These are phyloP conservation scores for Sordariomycetes sp. DNA, from an alignment of 2,329 filamentous ascomycete species.

Conservation along the genomic window DNA sequence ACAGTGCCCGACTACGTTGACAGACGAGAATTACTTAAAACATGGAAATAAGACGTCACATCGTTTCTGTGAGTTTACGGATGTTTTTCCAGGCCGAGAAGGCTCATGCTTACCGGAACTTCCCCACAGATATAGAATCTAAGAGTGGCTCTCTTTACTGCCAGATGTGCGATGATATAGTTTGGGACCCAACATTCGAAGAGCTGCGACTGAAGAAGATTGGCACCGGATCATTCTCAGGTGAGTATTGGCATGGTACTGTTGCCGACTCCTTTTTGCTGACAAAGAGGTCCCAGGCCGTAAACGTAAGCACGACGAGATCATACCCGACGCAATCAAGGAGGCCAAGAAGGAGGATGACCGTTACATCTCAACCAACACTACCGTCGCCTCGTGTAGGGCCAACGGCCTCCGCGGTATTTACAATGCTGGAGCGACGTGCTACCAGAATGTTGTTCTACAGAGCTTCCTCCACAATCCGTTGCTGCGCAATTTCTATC, in stretches of 20 bases:
- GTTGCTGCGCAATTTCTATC: constrained; percentile 81
- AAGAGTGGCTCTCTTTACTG: constrained; percentile 67
- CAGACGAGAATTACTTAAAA: constrained; percentile 53
- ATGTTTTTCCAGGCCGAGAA: not conserved
- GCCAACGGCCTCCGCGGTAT: constrained; percentile 84
- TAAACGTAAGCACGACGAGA: constrained; percentile 69
- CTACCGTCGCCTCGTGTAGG: constrained; percentile 69
- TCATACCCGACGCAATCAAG: constrained; percentile 52
- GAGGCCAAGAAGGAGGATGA: constrained; percentile 63
- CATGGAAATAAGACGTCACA: constrained; percentile 64
- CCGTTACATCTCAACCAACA: constrained; percentile 68
- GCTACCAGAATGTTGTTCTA: constrained; percentile 94
- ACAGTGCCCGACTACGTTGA: constrained; percentile 62
- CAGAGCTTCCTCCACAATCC: constrained; percentile 93
- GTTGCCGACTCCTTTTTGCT: constrained; percentile 1
- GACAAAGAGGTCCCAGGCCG: constrained; percentile 33
- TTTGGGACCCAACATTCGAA: constrained; percentile 75
- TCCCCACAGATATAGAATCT: constrained; percentile 62
- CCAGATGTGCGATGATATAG: constrained; percentile 72
- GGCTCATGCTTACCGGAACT: constrained; percentile 13
- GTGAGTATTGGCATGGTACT: constrained; percentile 28
- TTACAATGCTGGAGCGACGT: constrained; percentile 97
- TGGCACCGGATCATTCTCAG: constrained; percentile 55
- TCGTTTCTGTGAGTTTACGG: constrained; percentile 53
- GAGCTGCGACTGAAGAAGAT: constrained; percentile 64